A percentile compares a stretch with the other conserved stretches of the same genome.
These are phyloP conservation scores for Senna tora DNA, from an alignment of 306 rosid genomes.

Conservation along the genomic window DNA sequence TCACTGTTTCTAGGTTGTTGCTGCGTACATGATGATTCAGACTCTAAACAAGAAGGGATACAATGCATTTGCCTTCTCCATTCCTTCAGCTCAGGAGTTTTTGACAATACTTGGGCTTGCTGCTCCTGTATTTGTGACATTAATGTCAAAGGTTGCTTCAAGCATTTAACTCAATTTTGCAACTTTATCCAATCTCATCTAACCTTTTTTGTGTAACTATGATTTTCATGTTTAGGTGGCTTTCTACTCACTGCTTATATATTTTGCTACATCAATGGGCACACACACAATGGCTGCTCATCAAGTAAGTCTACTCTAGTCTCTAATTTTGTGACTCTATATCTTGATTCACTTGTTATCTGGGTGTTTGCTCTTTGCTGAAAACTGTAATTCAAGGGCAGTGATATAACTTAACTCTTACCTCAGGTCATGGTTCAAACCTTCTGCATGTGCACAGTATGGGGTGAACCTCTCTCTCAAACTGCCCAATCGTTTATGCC, in stretches of 20 bases:
- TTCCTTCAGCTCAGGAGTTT: slow-evolving; percentile 78
- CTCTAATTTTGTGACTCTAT: slow-evolving; percentile 23
- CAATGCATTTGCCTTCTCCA: slow-evolving; percentile 60
- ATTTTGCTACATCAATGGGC: slow-evolving; percentile 89
- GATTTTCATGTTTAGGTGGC: slow-evolving; percentile 62
- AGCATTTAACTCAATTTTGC: slow-evolving; percentile 23
- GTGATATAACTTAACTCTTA: slow-evolving; percentile 34
- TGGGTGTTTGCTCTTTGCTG: slow-evolving; percentile 18
- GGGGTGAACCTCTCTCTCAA: slow-evolving; percentile 99
- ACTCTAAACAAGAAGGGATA: slow-evolving; percentile 75
- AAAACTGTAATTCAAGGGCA: slow-evolving; percentile 32
- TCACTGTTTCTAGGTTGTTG: slow-evolving; percentile 70
- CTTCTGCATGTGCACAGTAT: slow-evolving; percentile 74
- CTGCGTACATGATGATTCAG: slow-evolving; percentile 85
- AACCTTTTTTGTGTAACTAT: slow-evolving; percentile 23
- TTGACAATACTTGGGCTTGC: slow-evolving; percentile 60
- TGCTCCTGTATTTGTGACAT: slow-evolving; percentile 77
- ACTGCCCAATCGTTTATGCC: slow-evolving; percentile 98
- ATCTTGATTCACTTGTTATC: slow-evolving; percentile 35
- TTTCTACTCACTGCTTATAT: slow-evolving; percentile 75
- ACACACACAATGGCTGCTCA: slow-evolving; percentile 91
- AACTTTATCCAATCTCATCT: slow-evolving; percentile 14
- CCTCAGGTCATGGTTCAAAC: slow-evolving; percentile 90
- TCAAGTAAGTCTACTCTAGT: slow-evolving; percentile 57
- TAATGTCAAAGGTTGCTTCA: slow-evolving; percentile 79